phyloP scores from a whole-genome alignment of 2,329 filamentous ascomycete genomes.

The Aureobasidium uvarum region DNA sequence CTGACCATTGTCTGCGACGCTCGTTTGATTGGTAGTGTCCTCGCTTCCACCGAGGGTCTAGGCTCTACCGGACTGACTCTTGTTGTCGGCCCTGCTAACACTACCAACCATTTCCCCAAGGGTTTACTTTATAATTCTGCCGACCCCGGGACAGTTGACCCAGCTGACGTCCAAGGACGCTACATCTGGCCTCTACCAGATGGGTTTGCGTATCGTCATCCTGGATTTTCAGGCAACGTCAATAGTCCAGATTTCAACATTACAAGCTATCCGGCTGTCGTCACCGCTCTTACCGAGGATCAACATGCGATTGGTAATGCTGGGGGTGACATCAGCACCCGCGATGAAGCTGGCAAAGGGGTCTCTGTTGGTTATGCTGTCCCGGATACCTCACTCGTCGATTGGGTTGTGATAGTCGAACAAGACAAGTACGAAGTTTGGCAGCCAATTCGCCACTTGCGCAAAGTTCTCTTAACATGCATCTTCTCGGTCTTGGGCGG shows the following conservation, averaged over 20 bases:
- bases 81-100: slow-evolving; percentile 64
- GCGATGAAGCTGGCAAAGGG: slow-evolving; percentile 65
- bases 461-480: slow-evolving; percentile 76
- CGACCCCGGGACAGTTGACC: background rate
- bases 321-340: slow-evolving; percentile 64
- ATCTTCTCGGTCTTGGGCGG: slow-evolving; percentile 76
- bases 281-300: slow-evolving; percentile 57
- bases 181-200: slow-evolving; percentile 36
- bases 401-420: slow-evolving; percentile 83
- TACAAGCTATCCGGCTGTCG: slow-evolving; percentile 60
- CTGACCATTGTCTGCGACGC: slow-evolving; percentile 77
- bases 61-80: slow-evolving; percentile 68
- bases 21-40: slow-evolving; percentile 60
- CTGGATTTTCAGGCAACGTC: slow-evolving; percentile 37
- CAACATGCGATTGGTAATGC: slow-evolving; percentile 61
- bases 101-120: slow-evolving; percentile 57
- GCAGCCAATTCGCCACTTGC: slow-evolving; percentile 69
- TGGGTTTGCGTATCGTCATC: slow-evolving; percentile 34
- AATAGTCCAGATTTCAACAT: slow-evolving; percentile 59
- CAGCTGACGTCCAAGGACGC: slow-evolving; percentile 30
- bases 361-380: slow-evolving; percentile 82
- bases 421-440: slow-evolving; percentile 72
- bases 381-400: slow-evolving; percentile 64
- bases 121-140: slow-evolving; percentile 36
- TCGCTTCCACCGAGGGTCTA: slow-evolving; percentile 66